Evolutionary conservation across 2,329 filamentous ascomycete genomes (phyloP).

Genomic region (Colletotrichum nymphaeae): DNA sequence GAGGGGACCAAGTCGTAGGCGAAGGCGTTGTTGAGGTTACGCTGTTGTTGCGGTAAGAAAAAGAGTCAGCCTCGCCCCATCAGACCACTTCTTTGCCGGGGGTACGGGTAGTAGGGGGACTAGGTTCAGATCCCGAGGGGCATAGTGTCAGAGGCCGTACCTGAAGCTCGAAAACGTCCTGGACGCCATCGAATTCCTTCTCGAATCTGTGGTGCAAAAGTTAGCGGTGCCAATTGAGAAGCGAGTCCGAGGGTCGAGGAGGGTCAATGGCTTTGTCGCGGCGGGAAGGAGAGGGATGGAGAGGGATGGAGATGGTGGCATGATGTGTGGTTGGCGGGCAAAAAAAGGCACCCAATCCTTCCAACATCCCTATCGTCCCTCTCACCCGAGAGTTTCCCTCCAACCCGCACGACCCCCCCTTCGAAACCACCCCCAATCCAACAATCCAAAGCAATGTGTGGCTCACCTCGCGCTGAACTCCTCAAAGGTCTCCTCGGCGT

Average conservation of each 20-base stretch:
- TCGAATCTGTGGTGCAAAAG: slow-evolving; percentile 78
- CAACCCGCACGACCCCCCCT: background rate
- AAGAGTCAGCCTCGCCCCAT: slow-evolving; percentile 35
- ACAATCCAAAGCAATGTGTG: background rate
- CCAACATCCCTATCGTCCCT: slow-evolving; percentile 29
- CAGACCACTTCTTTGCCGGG: slow-evolving; percentile 37
- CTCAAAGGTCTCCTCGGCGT: slow-evolving; percentile 97
- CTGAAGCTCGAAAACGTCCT: slow-evolving; percentile 99
- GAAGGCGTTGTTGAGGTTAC: slow-evolving; percentile 99
- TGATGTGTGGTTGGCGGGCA: background rate
- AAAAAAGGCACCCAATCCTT: background rate
- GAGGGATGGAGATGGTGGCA: slow-evolving; percentile 5
- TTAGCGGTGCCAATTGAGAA: slow-evolving; percentile 12
- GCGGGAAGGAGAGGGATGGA: background rate
- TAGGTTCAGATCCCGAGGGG: slow-evolving; percentile 26
- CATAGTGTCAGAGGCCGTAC: slow-evolving; percentile 58
- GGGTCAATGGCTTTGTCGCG: slow-evolving; percentile 23
- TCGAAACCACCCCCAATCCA: background rate
- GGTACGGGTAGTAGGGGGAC: background rate
- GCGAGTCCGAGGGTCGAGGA: background rate
- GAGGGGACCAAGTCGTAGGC: slow-evolving; percentile 99
- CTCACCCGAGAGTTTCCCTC: background rate
- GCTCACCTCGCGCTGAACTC: slow-evolving; percentile 97
- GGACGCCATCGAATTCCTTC: slow-evolving; percentile 97
- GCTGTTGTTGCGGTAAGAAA: slow-evolving; percentile 53